Evolutionary conservation across 345 rosid genomes (phyloP), one percentile per base, ranked within the genome.

Genomic region (Gossypium turneri): DNA sequence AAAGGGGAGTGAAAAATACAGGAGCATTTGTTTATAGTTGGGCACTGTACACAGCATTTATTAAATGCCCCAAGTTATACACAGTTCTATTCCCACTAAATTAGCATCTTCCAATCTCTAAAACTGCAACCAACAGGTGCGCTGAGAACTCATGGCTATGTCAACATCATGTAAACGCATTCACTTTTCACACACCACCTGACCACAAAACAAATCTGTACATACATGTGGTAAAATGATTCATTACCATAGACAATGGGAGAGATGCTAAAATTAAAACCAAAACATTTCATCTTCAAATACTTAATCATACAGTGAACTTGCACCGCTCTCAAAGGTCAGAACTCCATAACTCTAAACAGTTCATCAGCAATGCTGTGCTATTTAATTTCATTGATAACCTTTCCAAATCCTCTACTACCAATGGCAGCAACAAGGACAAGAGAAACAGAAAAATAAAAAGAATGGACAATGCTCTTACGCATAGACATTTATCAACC

Each of bases 171-270:
- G 50, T 34, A 41, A 53, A 1, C 27, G 29, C 16, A 19, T 56
- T 56, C 74, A 71, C 65, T 24, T 72, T 58, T 44, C 12, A 61
- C 76, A 61, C 53, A 47, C 27, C 68, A 63, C 70, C 59, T 12
- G 6, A 27, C 60, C 48, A 50, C 41, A n/a, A 62, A 34, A 45
- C 2, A 43, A 16, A 34, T 12, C 51, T n/a, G 15, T 9, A 72
- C 17, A 45, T 5, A 75, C 56, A 75, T 1, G 70, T 4, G 38
- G 38, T 34, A 55, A 4, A n/a, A n/a, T 7, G 7, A 53, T 16
- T 19, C n/a, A 53, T 7, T n/a, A 53, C 22, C 17, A 16, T 7
- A 19, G 2, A n/a, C 7, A 63, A 12, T 3, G 8, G 43, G 47
- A 66, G 53, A 59, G 20, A 27, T 5, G 20, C 19, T 6, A 7